Evolutionary conservation across 1,139 yeast genomes (phyloP).

Genomic region (Tardiomyces blankii): DNA sequence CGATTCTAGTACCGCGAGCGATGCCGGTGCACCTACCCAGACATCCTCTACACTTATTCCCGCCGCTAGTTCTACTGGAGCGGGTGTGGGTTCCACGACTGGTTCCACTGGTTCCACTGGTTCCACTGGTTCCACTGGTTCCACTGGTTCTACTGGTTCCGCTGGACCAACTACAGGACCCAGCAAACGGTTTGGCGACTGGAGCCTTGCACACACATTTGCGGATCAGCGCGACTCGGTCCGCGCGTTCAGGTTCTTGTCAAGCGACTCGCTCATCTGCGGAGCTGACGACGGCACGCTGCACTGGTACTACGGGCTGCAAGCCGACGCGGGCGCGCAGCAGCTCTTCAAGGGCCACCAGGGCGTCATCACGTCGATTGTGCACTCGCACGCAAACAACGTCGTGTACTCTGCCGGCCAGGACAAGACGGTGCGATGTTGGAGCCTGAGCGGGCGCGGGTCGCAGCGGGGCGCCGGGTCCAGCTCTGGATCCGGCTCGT

Average conservation of each 20-base stretch:
- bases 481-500: neutral
- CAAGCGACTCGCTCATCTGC: constrained; percentile 9
- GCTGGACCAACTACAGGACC: constrained; percentile 4
- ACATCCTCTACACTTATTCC: too few species aligned
- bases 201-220: constrained; percentile 2
- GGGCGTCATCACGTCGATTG: constrained; percentile 13
- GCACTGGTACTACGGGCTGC: constrained; percentile 11
- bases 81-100: too few species aligned
- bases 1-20: neutral
- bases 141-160: too few species aligned
- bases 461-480: constrained; percentile 2
- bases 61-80: too few species aligned
- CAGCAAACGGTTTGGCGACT: neutral
- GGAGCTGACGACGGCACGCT: constrained; percentile 17
- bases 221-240: constrained; percentile 9
- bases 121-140: too few species aligned
- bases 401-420: constrained; percentile 15
- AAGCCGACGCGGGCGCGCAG: constrained; percentile 4
- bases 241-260: constrained; percentile 7
- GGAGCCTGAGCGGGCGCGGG: constrained; percentile 7
- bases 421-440: constrained; percentile 12
- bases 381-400: constrained; percentile 10
- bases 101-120: too few species aligned
- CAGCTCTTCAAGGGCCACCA: constrained; percentile 13
- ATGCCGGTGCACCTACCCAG: too few species aligned